Percentiles rank a stretch among this genome's conserved stretches.
Evolutionary conservation across 495 filamentous ascomycete species (phyloP).

Genomic region (Aspergillus bertholletiae): DNA sequence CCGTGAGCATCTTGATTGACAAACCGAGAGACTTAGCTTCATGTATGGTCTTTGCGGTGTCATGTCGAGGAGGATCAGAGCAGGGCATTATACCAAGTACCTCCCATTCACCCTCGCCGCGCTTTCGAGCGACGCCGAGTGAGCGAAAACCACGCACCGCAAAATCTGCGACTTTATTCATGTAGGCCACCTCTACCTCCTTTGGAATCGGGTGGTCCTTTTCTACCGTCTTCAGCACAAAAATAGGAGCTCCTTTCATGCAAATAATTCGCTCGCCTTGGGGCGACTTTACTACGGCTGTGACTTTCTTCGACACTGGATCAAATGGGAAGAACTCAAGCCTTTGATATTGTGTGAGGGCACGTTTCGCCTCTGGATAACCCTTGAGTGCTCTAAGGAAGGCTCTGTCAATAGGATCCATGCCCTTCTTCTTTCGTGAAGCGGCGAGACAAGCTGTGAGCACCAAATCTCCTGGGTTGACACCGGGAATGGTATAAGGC

Average conservation of each 20-base stretch:
- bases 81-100: conserved; percentile 94
- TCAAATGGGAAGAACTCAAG: conserved; percentile 86
- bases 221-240: conserved; percentile 78
- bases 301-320: conserved; percentile 91
- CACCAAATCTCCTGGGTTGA: conserved; percentile 82
- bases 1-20: conserved; percentile 94
- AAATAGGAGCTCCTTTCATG: conserved; percentile 86
- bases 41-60: conserved; percentile 84
- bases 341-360: conserved; percentile 72
- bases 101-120: conserved; percentile 72
- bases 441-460: conserved; percentile 87
- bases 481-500: conserved; percentile 75
- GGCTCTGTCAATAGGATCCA: conserved; percentile 92
- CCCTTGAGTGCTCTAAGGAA: conserved; percentile 79
- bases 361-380: conserved; percentile 74
- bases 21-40: conserved; percentile 86
- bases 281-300: conserved; percentile 75
- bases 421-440: conserved; percentile 90
- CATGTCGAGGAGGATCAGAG: conserved; percentile 85
- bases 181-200: conserved; percentile 73
- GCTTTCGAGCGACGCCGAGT: conserved; percentile 86
- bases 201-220: conserved; percentile 74
- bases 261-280: conserved; percentile 79
- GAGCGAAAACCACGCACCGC: conserved; percentile 89
- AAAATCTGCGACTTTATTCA: conserved; percentile 87